Conservation (phyloP, 345 rosid species). For the Eucalyptus pauciflora region DNA sequence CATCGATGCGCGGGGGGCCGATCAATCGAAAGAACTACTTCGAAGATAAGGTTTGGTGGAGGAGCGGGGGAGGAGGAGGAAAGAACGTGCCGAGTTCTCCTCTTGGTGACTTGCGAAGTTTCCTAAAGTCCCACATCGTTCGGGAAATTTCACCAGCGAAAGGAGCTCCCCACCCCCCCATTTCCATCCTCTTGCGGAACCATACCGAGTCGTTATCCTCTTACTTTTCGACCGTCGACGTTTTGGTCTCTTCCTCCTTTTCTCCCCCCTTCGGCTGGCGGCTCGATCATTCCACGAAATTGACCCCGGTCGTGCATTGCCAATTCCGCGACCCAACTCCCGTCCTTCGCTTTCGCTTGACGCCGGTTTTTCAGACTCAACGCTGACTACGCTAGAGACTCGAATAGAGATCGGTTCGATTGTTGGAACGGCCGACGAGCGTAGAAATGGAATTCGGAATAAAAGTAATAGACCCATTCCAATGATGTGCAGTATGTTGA, state of each 20-base stretch:
- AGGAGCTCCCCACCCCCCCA: not conserved
- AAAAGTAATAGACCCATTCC: not conserved
- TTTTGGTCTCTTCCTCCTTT: not conserved
- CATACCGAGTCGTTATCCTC: not conserved
- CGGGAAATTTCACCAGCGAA: not conserved
- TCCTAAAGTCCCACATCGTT: not conserved
- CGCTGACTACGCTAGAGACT: not conserved
- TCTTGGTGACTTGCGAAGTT: not conserved
- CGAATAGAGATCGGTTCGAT: not conserved
- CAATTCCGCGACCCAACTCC: not conserved
- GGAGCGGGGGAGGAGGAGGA: not conserved
- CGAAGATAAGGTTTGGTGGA: not conserved
- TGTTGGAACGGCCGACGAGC: not conserved
- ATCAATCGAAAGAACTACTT: not conserved
- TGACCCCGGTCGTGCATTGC: not conserved
- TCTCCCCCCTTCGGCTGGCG: not conserved
- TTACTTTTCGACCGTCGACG: not conserved
- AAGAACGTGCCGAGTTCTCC: not conserved
- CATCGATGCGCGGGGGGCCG: not conserved
- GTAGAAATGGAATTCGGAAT: not conserved
- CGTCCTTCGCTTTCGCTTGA: not conserved
- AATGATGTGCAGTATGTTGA: not conserved
- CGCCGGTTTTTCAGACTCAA: not conserved
- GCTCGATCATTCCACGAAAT: not conserved
- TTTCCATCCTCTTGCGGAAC: not conserved